Evolutionary conservation across 179 eudicot species (phyloP), one percentile per base, ranked within the genome.

Genomic region (Silene coronaria): DNA sequence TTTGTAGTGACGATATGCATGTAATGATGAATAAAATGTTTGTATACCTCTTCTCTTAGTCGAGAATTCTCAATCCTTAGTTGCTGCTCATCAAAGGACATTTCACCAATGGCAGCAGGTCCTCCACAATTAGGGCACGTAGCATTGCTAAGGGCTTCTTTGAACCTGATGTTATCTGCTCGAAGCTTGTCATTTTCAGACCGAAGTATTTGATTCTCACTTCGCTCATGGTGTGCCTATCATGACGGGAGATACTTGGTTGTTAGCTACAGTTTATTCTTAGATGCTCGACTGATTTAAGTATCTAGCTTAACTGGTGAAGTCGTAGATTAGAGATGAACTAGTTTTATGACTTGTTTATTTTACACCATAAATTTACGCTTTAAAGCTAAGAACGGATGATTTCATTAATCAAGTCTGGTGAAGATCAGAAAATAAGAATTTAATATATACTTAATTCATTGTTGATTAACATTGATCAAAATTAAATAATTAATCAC

Each of bases 81-180:
- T 65, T 85, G 88, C 24, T 85, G 88, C 51, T 85, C 88, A 6
- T 85, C 88, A 62, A 82, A 85, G n/a, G 88, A 85, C 86, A 85
- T 85, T 72, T 85, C 88, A 3, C 88, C 88, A 70, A 83, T 76
- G 22, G 88, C 82, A 23, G 88, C 88, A 0, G 88, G 88, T 2
- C 88, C 86, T n/a, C 89, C 89, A 59, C 91, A 88, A 61, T 79
- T 84, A 8, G 86, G 83, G 76, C 91, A 86, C 12, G 83, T 80
- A 6, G 91, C 84, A 63, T 79, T 88, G 82, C 82, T 81, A 21
- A 88, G 78, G 66, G 91, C 91, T 77, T 88, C 91, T 38, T 79
- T 88, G 72, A 79, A 82, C 73, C 85, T 66, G 8, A 88, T 85
- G 72, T 88, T 88, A 13, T 88, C 89, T 8, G 86, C 83, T 76